Evolutionary conservation across 495 filamentous ascomycete species (phyloP).

Genomic region (Penicillium angulare): DNA sequence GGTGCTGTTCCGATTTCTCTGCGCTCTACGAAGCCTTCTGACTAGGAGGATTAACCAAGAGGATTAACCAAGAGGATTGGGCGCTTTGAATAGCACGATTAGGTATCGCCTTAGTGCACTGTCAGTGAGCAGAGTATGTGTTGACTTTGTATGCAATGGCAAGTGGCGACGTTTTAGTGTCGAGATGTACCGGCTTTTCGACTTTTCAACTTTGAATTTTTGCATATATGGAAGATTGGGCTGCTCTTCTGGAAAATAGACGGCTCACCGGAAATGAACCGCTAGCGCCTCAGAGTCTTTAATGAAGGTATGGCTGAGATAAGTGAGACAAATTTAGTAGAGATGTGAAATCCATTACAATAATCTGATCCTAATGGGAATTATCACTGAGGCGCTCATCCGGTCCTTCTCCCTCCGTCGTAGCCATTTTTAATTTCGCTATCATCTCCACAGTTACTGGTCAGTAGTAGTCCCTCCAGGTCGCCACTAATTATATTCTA

Average conservation of each 20-base stretch:
- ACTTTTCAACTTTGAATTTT: too few relatives aligned
- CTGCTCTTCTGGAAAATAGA: constrained; percentile 4
- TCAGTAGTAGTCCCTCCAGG: neutral
- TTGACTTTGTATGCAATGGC: too few relatives aligned
- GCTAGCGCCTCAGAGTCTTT: constrained; percentile 7
- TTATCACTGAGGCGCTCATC: too few relatives aligned
- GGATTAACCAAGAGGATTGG: too few relatives aligned
- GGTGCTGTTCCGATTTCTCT: too few relatives aligned
- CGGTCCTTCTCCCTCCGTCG: neutral
- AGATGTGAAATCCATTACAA: neutral
- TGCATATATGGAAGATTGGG: neutral
- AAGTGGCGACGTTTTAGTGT: too few relatives aligned
- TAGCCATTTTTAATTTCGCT: neutral
- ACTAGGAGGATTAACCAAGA: too few relatives aligned
- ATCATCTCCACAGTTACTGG: neutral
- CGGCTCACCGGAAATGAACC: constrained; percentile 8
- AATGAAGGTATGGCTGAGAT: neutral
- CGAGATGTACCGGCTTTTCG: too few relatives aligned
- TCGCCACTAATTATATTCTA: neutral
- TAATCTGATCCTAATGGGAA: neutral
- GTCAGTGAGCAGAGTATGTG: too few relatives aligned
- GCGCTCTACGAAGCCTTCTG: too few relatives aligned
- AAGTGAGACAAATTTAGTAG: neutral
- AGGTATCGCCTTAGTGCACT: too few relatives aligned
- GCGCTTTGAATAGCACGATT: too few relatives aligned